Evolutionary conservation across 768 basidiomycete genomes (phyloP), one percentile per base, ranked within the genome.

Genomic region (Kwoniella mangroviensis): DNA sequence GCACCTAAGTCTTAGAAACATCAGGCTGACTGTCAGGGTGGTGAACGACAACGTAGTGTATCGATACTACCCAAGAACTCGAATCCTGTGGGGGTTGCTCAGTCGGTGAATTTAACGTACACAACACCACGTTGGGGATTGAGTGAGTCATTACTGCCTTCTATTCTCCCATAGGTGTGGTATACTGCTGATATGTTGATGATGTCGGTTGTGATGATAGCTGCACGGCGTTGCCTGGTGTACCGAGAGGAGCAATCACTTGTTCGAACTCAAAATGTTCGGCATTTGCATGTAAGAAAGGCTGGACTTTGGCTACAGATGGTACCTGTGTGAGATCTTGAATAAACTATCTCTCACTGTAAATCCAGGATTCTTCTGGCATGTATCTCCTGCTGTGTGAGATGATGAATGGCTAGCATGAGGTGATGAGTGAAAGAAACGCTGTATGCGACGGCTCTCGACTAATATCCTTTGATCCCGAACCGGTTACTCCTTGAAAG

Each of bases 151-250:
- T 13, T 19, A 13, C 15, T 9, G 0, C 1, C 19, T 17, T 22
- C 45, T 17, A 15, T 6, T 17, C 22, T 5, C 17, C 24, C 34
- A 65, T 2, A 53, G 21, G 17, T 13, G 26, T 58, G 17, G 28
- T 28, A 22, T 6, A 40, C 9, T 17, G 22, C 6, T 28, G 49
- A n/a, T 22, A 22, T 26, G 22, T 49, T 63, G 40, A 22, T 54
- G 17, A 41, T n/a, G 12, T 15, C 6, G 4, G 1, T 4, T 65
- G 19, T 6, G 19, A 28, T 24, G 56, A 21, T 42, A 69, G 72
- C 64, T 73, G 72, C 41, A 45, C 68, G 1, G 5, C 59, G 34
- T 21, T 69, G 13, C 68, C 72, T 26, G 72, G 72, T 24, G 55
- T 69, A 21, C 34, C 63, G 13, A 5, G 54, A 22, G 72, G 72